phyloP scores from a whole-genome alignment of 2,329 filamentous ascomycete species.

The Domatiomyces catenatus region DNA sequence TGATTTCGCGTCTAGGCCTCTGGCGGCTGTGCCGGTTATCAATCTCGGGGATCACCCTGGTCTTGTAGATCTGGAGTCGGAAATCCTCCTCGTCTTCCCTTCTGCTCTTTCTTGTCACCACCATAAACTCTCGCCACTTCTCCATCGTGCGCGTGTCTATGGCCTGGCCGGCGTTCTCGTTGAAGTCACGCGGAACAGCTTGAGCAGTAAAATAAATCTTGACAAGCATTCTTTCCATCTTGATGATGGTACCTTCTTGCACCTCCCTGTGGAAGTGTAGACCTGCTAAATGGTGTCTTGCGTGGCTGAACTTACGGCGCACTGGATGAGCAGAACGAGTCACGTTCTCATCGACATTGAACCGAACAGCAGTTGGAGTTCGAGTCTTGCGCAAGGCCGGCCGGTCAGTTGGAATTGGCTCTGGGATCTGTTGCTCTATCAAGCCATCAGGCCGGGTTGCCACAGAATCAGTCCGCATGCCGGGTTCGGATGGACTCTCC shows the following conservation, averaged over 20 bases:
- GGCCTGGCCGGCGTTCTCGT: slow-evolving; percentile 46
- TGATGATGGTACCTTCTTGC: slow-evolving; percentile 46
- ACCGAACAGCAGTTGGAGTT: slow-evolving; percentile 21
- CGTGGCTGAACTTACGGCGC: slow-evolving; percentile 24
- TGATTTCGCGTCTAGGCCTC: slow-evolving; percentile 42
- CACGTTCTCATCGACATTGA: slow-evolving; percentile 31
- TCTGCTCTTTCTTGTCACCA: slow-evolving; percentile 44
- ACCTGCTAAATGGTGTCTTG: slow-evolving; percentile 22
- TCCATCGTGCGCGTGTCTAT: slow-evolving; percentile 43
- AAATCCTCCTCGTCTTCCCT: slow-evolving; percentile 38
- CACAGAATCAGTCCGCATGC: background rate
- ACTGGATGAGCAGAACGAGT: slow-evolving; percentile 27
- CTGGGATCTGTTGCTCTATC: slow-evolving; percentile 12
- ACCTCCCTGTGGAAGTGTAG: slow-evolving; percentile 23
- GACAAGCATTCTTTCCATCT: slow-evolving; percentile 54
- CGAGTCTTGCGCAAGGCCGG: slow-evolving; percentile 2
- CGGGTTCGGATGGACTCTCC: background rate
- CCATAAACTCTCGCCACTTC: slow-evolving; percentile 50
- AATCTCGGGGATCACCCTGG: slow-evolving; percentile 46
- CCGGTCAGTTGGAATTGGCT: slow-evolving; percentile 9
- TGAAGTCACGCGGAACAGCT: slow-evolving; percentile 44
- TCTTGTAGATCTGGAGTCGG: slow-evolving; percentile 45
- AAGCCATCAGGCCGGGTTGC: background rate
- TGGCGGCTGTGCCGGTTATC: slow-evolving; percentile 39
- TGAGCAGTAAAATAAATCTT: slow-evolving; percentile 41